phyloP scores from a whole-genome alignment of 352 stramenopile genomes.

The Phytophthora sp. region DNA sequence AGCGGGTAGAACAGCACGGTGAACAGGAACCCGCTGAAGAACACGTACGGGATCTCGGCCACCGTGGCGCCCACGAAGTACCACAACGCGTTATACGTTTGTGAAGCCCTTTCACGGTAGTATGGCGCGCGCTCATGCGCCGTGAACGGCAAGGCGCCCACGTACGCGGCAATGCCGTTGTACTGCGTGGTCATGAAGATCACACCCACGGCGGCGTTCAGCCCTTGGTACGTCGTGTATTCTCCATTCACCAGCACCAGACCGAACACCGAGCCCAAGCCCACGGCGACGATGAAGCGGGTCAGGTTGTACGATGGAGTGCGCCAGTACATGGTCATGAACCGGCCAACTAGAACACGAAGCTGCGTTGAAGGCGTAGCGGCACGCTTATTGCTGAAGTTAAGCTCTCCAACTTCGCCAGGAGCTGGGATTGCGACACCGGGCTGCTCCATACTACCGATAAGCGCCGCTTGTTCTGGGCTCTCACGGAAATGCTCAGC shows the following conservation, averaged over 20 bases:
- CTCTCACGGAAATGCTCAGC: constrained; percentile 33
- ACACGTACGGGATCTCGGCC: constrained; percentile 65
- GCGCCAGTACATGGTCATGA: constrained; percentile 79
- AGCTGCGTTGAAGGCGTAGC: constrained; percentile 28
- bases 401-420: constrained; percentile 10
- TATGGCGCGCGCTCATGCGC: constrained; percentile 77
- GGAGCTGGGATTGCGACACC: constrained; percentile 26
- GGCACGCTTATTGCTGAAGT: constrained; percentile 42
- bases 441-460: constrained; percentile 11
- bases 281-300: constrained; percentile 54
- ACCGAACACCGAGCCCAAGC: constrained; percentile 64
- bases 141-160: constrained; percentile 69
- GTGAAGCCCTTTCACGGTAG: constrained; percentile 51
- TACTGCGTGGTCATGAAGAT: constrained; percentile 84
- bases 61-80: constrained; percentile 76
- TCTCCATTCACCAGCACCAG: constrained; percentile 49
- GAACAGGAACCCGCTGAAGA: constrained; percentile 37
- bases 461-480: constrained; percentile 13
- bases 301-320: constrained; percentile 85
- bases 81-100: constrained; percentile 77
- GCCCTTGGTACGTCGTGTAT: constrained; percentile 38
- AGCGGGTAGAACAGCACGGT: constrained; percentile 49
- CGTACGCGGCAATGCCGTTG: constrained; percentile 59
- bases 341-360: constrained; percentile 35
- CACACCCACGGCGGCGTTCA: constrained; percentile 56